These are phyloP conservation scores for Leishmania braziliensis DNA, from an alignment of 208 protist species.

Conservation along the genomic window DNA sequence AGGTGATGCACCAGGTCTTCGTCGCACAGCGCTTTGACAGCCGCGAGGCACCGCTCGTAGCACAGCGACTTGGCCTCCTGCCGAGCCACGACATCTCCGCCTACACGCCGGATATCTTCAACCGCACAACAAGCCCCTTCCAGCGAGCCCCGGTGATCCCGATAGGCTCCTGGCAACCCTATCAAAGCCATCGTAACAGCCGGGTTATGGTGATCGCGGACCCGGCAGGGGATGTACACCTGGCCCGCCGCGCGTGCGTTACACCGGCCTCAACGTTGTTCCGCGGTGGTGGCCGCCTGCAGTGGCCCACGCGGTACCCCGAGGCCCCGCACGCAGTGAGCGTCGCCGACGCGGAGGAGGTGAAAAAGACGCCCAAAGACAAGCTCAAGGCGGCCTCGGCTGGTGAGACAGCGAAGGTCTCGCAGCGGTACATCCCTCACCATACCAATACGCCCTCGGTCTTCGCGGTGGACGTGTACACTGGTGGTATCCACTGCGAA, in stretches of 20 bases:
- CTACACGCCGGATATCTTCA: constrained; percentile 26
- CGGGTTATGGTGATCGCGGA: constrained; percentile 44
- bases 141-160: constrained; percentile 28
- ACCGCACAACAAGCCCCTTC: constrained; percentile 22
- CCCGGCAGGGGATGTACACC: constrained; percentile 47
- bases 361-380: constrained; percentile 34
- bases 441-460: constrained; percentile 51
- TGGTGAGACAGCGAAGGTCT: constrained; percentile 2
- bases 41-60: constrained; percentile 29
- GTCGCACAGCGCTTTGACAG: constrained; percentile 32
- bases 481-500: constrained; percentile 44
- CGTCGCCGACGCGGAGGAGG: constrained; percentile 18
- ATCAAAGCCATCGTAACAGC: constrained; percentile 13
- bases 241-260: constrained; percentile 55
- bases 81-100: constrained; percentile 7
- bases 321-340: constrained; percentile 27
- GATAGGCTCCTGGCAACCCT: constrained; percentile 60
- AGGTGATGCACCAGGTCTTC: constrained; percentile 33
- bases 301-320: constrained; percentile 35
- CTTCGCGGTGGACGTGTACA: constrained; percentile 46
- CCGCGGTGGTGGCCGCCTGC: constrained; percentile 47
- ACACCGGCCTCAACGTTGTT: constrained; percentile 29
- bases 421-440: constrained; percentile 29
- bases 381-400: constrained; percentile 29
- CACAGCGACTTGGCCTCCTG: constrained; percentile 22